Base-by-base conservation (phyloP, 805 yeast genomes). In the Jamesozyma gamospora region DNA sequence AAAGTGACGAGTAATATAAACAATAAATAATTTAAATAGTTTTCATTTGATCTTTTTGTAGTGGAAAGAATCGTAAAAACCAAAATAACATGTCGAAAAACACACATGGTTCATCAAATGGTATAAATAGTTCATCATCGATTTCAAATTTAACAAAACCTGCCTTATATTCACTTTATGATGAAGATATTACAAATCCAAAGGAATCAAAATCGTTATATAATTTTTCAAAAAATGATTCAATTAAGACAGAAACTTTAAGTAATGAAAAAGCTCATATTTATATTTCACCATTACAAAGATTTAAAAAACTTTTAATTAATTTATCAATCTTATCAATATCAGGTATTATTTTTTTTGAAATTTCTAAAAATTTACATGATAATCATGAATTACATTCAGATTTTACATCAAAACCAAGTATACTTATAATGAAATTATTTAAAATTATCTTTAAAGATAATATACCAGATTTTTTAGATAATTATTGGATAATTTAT, bases 261-360 rank as follows among this genome's bases (percentile, higher is more conserved):
- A n/a, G 12, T 15, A 15, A n/a, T 29, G 32, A 15, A 29, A 15
- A 16, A 10, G 17, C 9, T 4, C 4, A n/a, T 29, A 13, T 11
- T 8, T 10, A n/a, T 15, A 16, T 14, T 17, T 8, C 34, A n/a
- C 14, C 13, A 32, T 14, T 27, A 6, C 18, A 40, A 15, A 35
- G 35, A 30, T 4, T 43, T 11, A 36, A 35, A 13, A 43, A 41
- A 34, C 31, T 47, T 13, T 26, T 50, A 9, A 41, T 41, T 17
- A 48, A 55, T 11, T 26, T 56, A n/a, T 15, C 42, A 1, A 40
- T 58, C 7, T 49, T 70, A 21, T 65, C 74, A 3, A 39, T 62
- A 3, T 64, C 71, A 25, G 82, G 84, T 10, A 70, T 68, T 37
- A 49, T 71, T 7, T 77, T 75, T 55, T 71, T 76, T 50, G 72